phyloP scores from a whole-genome alignment of 768 basidiomycete genomes.

The Leccinum subgranulosum region DNA sequence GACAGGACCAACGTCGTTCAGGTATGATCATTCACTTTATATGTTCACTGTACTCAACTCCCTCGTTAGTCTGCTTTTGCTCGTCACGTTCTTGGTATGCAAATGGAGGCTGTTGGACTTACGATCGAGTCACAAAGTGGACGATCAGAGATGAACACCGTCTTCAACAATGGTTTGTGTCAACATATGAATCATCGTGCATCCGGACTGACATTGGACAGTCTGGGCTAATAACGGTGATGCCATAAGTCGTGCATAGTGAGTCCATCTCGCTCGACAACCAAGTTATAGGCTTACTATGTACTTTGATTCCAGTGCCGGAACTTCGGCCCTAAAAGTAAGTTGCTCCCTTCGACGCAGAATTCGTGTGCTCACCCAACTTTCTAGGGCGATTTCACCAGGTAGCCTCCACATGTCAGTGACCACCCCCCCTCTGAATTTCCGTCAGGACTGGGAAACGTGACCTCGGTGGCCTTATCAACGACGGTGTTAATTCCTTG shows the following conservation, averaged over 20 bases:
- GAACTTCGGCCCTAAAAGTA: constrained; percentile 94
- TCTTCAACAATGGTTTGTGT: constrained; percentile 74
- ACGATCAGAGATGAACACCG: constrained; percentile 63
- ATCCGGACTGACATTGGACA: constrained; percentile 22
- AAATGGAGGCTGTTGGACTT: constrained; percentile 71
- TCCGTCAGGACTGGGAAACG: constrained; percentile 84
- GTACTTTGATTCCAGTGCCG: constrained; percentile 57
- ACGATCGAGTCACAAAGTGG: constrained; percentile 50
- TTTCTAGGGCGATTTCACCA: constrained; percentile 78
- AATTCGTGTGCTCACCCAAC: constrained; percentile 5
- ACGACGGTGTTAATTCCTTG: constrained; percentile 94
- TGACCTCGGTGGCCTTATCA: constrained; percentile 85
- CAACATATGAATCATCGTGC: background rate
- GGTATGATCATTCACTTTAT: constrained; percentile 37
- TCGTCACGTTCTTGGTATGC: constrained; percentile 71
- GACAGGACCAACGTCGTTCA: constrained; percentile 95
- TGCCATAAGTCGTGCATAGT: constrained; percentile 87
- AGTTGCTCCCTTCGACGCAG: constrained; percentile 18
- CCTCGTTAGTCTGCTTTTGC: constrained; percentile 80
- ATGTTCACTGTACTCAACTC: constrained; percentile 2
- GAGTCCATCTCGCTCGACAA: constrained; percentile 26
- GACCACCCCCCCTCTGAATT: constrained; percentile 5
- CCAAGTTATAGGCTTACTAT: background rate
- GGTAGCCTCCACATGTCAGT: constrained; percentile 39
- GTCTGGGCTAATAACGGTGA: constrained; percentile 99